Percentiles rank a stretch among this genome's conserved stretches.
Evolutionary conservation across 106 monocot genomes (phyloP).

Genomic region (Xerophyta viscosa): DNA sequence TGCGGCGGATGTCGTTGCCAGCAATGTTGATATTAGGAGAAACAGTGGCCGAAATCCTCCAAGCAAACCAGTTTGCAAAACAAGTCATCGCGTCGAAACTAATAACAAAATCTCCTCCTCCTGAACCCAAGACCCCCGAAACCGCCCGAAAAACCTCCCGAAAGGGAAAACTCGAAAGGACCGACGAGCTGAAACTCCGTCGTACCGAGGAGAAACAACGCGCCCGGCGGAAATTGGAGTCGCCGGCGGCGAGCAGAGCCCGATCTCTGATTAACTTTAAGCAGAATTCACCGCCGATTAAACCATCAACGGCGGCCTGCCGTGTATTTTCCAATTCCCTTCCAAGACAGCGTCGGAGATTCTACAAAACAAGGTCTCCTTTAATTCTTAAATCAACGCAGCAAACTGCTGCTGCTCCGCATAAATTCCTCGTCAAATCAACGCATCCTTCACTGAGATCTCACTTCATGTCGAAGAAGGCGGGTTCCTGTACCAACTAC

Average conservation of each 20-base stretch:
- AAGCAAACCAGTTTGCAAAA: constrained; percentile 51
- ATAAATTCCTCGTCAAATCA: constrained; percentile 51
- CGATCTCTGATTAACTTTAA: too few relatives aligned
- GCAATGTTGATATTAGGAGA: constrained; percentile 80
- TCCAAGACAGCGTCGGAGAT: constrained; percentile 33
- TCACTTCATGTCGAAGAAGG: constrained; percentile 30
- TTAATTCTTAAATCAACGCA: constrained; percentile 16
- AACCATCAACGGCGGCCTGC: constrained; percentile 26
- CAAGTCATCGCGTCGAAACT: constrained; percentile 11
- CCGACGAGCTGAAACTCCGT: constrained; percentile 27
- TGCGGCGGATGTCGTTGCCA: constrained; percentile 66
- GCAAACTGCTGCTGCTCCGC: constrained; percentile 26
- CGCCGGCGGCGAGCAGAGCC: constrained; percentile 15
- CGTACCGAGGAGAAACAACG: constrained; percentile 58
- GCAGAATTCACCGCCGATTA: constrained; percentile 1
- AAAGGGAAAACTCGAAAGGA: not conserved
- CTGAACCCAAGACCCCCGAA: constrained; percentile 52
- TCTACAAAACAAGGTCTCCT: constrained; percentile 58
- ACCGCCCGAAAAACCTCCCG: not conserved
- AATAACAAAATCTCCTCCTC: not conserved
- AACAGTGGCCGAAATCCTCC: constrained; percentile 68
- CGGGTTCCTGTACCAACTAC: not conserved
- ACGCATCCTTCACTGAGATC: constrained; percentile 23
- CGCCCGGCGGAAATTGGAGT: constrained; percentile 21
- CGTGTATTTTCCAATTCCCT: constrained; percentile 39